Conservation (phyloP, 305 asterid species). For the Fraxinus baroniana region DNA sequence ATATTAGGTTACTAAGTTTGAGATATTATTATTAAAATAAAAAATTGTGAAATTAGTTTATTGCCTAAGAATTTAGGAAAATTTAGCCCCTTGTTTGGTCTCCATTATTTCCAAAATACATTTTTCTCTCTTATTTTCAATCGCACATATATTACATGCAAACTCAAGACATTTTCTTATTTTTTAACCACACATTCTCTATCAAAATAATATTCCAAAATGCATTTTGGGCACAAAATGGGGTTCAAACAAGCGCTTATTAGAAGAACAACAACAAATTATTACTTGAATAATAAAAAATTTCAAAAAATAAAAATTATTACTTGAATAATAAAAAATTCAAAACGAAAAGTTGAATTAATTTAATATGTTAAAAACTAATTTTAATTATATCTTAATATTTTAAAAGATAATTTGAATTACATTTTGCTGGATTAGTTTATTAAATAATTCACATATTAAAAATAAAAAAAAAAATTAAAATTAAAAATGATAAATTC, state of each 20-base stretch:
- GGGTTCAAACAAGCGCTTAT: background rate
- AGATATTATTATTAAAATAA: too few relatives aligned
- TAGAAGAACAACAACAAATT: background rate
- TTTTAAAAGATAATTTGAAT: background rate
- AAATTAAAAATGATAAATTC: background rate
- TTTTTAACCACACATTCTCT: background rate
- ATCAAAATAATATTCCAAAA: background rate
- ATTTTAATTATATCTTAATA: background rate
- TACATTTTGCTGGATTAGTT: background rate
- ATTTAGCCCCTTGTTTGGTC: background rate
- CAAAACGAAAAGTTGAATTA: background rate
- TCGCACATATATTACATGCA: background rate
- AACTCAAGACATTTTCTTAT: background rate
- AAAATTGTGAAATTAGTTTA: too few relatives aligned
- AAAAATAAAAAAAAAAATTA: too few relatives aligned
- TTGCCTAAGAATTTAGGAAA: background rate
- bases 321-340: background rate
- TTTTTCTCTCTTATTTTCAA: background rate
- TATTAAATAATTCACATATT: background rate
- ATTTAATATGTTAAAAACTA: background rate
- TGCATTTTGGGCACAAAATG: background rate
- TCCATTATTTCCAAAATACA: background rate
- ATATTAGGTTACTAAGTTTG: background rate
- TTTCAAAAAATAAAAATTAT: background rate
- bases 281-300: background rate